Percentiles rank a stretch among this genome's conserved stretches.
Evolutionary conservation across 2,329 filamentous ascomycete species (phyloP).

Genomic region (Metarhizium album): DNA sequence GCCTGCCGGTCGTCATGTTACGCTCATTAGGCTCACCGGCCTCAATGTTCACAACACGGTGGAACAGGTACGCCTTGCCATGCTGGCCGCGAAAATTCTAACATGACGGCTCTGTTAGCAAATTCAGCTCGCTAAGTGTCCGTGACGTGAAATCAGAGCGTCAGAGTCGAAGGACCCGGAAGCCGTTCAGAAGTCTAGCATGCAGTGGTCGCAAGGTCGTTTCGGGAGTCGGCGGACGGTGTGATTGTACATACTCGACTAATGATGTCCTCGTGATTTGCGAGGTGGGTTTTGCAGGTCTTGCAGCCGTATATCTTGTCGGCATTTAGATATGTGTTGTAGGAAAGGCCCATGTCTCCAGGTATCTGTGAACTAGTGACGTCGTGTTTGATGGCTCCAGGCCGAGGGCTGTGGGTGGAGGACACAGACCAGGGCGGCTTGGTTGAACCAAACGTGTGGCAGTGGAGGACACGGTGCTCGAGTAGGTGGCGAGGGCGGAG

Average conservation of each 20-base stretch:
- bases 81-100: constrained; percentile 98
- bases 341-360: constrained; percentile 65
- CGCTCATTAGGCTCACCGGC: constrained; percentile 79
- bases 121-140: background rate
- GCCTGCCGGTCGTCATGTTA: constrained; percentile 94
- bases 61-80: constrained; percentile 95
- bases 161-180: background rate
- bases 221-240: background rate
- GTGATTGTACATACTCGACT: constrained; percentile 57
- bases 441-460: background rate
- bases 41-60: constrained; percentile 83
- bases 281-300: constrained; percentile 88
- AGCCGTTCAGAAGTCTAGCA: too few relatives aligned
- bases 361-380: background rate
- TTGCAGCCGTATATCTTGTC: constrained; percentile 88
- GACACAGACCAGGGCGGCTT: background rate
- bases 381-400: too few relatives aligned
- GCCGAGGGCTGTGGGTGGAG: too few relatives aligned
- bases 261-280: constrained; percentile 92
- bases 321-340: constrained; percentile 84
- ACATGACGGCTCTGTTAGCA: background rate
- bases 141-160: background rate
- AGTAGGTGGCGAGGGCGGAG: background rate
- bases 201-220: too few relatives aligned
- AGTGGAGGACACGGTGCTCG: background rate